phyloP scores from a whole-genome alignment of 257 asterid genomes.

The Verbascum thapsus region DNA sequence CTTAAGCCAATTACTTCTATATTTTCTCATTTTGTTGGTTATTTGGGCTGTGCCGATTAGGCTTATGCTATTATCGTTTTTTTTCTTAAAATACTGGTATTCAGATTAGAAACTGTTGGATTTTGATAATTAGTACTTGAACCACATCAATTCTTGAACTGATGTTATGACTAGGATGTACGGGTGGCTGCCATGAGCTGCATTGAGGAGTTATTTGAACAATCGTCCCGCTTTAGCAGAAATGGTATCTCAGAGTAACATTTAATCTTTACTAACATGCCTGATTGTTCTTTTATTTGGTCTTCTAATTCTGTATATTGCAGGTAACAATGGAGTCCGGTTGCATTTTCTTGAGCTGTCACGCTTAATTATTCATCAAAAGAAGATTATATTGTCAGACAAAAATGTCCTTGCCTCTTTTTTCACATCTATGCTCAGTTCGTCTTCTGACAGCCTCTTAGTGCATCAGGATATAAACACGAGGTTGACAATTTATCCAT shows the following conservation, averaged over 20 bases:
- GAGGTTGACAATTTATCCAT: conserved; percentile 46
- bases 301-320: conserved; percentile 32
- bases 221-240: conserved; percentile 48
- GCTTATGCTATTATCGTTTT: neutral
- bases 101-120: conserved; percentile 6
- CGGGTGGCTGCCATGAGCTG: conserved; percentile 73
- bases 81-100: neutral
- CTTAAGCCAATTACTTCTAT: neutral
- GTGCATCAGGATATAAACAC: conserved; percentile 56
- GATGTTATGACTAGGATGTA: conserved; percentile 50
- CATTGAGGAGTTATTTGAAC: conserved; percentile 54
- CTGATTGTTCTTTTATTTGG: conserved; percentile 13
- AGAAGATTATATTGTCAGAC: conserved; percentile 79
- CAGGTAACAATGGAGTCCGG: conserved; percentile 56
- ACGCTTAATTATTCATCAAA: conserved; percentile 62
- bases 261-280: neutral
- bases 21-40: conserved; percentile 15
- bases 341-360: conserved; percentile 64
- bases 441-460: conserved; percentile 58
- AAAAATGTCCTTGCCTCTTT: conserved; percentile 58
- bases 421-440: conserved; percentile 65
- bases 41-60: neutral
- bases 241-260: conserved; percentile 46
- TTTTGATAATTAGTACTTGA: neutral
- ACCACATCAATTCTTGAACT: conserved; percentile 14